Evolutionary conservation across 2,329 filamentous ascomycete genomes (phyloP).

Genomic region (Claviceps africana): DNA sequence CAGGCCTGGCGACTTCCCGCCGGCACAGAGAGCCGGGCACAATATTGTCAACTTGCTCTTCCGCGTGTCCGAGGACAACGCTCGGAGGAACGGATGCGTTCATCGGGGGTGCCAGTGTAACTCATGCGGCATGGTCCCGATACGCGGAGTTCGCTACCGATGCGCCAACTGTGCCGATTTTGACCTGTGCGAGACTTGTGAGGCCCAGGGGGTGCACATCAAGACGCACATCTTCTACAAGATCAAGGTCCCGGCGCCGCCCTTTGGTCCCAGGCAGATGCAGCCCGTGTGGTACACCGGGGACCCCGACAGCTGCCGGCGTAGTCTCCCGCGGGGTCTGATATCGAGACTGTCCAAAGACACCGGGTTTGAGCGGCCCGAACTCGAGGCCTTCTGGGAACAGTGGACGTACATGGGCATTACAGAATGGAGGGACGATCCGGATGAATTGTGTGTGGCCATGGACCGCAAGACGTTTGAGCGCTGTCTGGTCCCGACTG

Average conservation of each 20-base stretch:
- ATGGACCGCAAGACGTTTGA: constrained; percentile 92
- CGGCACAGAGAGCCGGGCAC: constrained; percentile 47
- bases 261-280: constrained; percentile 66
- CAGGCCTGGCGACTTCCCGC: constrained; percentile 25
- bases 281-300: constrained; percentile 81
- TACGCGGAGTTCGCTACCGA: constrained; percentile 81
- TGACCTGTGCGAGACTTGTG: constrained; percentile 88
- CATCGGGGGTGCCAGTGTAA: constrained; percentile 91
- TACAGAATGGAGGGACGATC: constrained; percentile 69
- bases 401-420: constrained; percentile 93
- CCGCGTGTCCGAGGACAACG: constrained; percentile 86
- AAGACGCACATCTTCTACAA: constrained; percentile 97
- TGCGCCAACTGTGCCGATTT: constrained; percentile 95
- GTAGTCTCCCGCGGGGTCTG: constrained; percentile 51
- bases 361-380: constrained; percentile 69
- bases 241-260: constrained; percentile 76
- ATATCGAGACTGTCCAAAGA: constrained; percentile 56
- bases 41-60: constrained; percentile 79
- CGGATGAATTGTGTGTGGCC: constrained; percentile 61
- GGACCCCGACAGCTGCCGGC: constrained; percentile 58
- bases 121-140: constrained; percentile 73
- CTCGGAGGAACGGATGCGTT: constrained; percentile 73
- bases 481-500: constrained; percentile 75
- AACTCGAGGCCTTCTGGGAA: constrained; percentile 88
- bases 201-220: constrained; percentile 61